These are phyloP conservation scores for Cucumis melo DNA, from an alignment of 306 rosid genomes.

Conservation along the genomic window DNA sequence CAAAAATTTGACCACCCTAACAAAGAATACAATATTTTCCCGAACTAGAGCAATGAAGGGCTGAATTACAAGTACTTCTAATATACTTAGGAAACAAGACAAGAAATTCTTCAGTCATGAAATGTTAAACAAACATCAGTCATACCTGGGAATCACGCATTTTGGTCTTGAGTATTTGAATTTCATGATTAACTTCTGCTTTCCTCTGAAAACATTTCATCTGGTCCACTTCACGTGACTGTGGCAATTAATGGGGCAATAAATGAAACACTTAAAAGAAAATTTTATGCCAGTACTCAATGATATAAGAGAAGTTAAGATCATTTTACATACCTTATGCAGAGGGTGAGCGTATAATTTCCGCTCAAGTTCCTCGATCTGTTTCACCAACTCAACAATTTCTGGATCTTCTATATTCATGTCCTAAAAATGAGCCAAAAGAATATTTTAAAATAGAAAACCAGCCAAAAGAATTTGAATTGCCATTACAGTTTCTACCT, in stretches of 20 bases:
- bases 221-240: slow-evolving; percentile 78
- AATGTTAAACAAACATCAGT: not conserved
- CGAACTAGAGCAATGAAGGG: too few relatives aligned
- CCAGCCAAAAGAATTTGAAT: not conserved
- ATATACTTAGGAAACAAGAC: not conserved
- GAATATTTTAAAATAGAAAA: too few relatives aligned
- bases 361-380: slow-evolving; percentile 73
- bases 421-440: slow-evolving; percentile 35
- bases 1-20: not conserved
- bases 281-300: not conserved
- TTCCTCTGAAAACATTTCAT: slow-evolving; percentile 84
- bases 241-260: slow-evolving; percentile 7
- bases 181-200: slow-evolving; percentile 92
- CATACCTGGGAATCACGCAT: slow-evolving; percentile 97
- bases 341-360: slow-evolving; percentile 72
- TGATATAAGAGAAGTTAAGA: not conserved
- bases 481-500: not conserved
- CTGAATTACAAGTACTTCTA: not conserved
- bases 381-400: slow-evolving; percentile 59
- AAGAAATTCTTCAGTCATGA: not conserved
- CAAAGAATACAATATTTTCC: not conserved
- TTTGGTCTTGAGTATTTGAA: slow-evolving; percentile 78
- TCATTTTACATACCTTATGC: slow-evolving; percentile 55
- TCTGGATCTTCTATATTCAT: slow-evolving; percentile 73
- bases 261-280: slow-evolving; percentile 11